Evolutionary conservation across 805 yeast genomes (phyloP).

Genomic region (Wickerhamomyces mucosus): DNA sequence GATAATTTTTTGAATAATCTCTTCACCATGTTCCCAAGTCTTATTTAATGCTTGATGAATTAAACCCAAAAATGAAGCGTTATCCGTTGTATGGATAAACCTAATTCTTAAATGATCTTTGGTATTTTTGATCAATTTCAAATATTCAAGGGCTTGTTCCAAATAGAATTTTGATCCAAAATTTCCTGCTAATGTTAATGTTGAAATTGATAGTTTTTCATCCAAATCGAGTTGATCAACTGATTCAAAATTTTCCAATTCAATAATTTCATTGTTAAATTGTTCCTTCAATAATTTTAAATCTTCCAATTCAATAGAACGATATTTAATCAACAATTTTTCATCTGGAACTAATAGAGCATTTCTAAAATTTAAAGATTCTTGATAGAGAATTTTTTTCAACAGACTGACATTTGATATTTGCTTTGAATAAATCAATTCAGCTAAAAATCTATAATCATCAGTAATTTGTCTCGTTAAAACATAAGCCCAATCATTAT

Average conservation of each 20-base stretch:
- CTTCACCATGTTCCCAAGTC: constrained; percentile 11
- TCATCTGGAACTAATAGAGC: constrained; percentile 41
- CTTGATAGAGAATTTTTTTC: constrained; percentile 31
- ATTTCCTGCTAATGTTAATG: constrained; percentile 53
- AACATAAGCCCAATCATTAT: constrained; percentile 44
- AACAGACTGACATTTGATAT: constrained; percentile 20
- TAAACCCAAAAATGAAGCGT: constrained; percentile 11
- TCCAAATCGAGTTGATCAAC: too few species aligned
- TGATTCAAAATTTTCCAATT: constrained; percentile 2
- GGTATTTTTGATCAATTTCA: constrained; percentile 18
- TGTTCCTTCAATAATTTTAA: constrained; percentile 4
- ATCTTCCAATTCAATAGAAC: constrained; percentile 12
- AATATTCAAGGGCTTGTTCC: constrained; percentile 33
- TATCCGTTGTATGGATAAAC: constrained; percentile 22
- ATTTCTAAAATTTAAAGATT: constrained; percentile 36
- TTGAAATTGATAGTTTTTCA: too few species aligned
- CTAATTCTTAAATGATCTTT: constrained; percentile 29
- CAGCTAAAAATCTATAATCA: constrained; percentile 33
- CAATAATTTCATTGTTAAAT: constrained; percentile 7
- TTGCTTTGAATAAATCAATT: constrained; percentile 18
- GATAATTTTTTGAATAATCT: constrained; percentile 7
- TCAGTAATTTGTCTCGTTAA: constrained; percentile 41
- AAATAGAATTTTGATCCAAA: constrained; percentile 29
- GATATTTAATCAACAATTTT: constrained; percentile 22
- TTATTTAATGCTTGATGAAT: constrained; percentile 10